phyloP scores from a whole-genome alignment of 345 rosid genomes.

The Eucalyptus tenuipes region DNA sequence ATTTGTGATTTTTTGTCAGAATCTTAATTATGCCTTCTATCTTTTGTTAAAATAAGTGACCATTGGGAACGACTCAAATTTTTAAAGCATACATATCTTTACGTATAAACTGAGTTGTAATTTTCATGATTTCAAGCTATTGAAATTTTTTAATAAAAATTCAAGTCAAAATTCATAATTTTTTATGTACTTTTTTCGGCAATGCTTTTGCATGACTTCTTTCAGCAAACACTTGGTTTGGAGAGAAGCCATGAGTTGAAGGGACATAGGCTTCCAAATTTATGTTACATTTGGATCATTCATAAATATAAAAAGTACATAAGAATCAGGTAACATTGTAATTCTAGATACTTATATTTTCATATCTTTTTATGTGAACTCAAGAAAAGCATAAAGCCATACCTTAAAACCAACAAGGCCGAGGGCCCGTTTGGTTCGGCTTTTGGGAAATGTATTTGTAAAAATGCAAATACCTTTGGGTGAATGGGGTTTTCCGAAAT shows the following conservation, averaged over 20 bases:
- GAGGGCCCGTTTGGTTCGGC: too few species aligned
- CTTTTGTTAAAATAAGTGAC: background rate
- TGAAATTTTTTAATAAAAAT: background rate
- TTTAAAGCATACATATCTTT: background rate
- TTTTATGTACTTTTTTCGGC: background rate
- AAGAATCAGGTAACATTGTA: background rate
- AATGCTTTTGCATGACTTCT: background rate
- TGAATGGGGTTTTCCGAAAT: too few species aligned
- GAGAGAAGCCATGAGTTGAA: background rate
- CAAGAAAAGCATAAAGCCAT: background rate
- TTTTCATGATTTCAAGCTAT: background rate
- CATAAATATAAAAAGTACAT: background rate
- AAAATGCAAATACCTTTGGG: too few species aligned
- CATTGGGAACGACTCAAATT: background rate
- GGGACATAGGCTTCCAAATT: background rate
- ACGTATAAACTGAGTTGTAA: background rate
- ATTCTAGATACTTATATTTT: background rate
- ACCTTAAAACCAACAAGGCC: background rate
- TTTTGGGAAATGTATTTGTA: too few species aligned
- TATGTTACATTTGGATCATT: background rate
- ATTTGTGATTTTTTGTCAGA: background rate
- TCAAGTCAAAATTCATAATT: background rate
- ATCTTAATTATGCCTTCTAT: background rate
- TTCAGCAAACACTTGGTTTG: background rate
- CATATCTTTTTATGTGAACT: background rate